phyloP scores from a whole-genome alignment of 306 rosid species.

The Cyclanthera cordifolia region DNA sequence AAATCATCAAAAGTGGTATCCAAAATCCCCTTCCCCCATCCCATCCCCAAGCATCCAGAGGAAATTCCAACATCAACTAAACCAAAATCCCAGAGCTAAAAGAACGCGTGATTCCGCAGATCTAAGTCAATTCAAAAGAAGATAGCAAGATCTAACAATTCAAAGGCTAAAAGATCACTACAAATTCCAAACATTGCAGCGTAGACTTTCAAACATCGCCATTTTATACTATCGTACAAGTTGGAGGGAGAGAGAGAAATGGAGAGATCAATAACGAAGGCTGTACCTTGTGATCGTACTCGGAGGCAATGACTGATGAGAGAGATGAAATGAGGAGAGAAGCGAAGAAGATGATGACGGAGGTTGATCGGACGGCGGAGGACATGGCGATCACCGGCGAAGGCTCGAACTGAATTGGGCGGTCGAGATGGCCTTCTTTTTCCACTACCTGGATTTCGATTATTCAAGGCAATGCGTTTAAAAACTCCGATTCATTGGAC shows the following conservation, averaged over 20 bases:
- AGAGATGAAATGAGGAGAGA: slow-evolving; percentile 29
- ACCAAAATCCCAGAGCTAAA: not conserved
- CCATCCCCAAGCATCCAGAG: not conserved
- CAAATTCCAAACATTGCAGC: not conserved
- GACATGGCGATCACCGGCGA: slow-evolving; percentile 49
- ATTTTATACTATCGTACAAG: not conserved
- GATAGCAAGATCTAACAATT: not conserved
- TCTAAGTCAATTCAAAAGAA: slow-evolving; percentile 3
- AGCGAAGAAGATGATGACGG: slow-evolving; percentile 15
- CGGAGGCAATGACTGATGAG: slow-evolving; percentile 47
- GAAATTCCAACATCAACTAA: not conserved
- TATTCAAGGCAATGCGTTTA: slow-evolving; percentile 3
- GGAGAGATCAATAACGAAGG: slow-evolving; percentile 1
- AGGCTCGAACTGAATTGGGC: slow-evolving; percentile 35
- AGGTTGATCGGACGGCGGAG: slow-evolving; percentile 21
- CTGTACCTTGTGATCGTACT: slow-evolving; percentile 84
- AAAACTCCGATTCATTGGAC: not conserved
- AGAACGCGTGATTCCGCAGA: not conserved
- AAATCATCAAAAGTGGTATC: not conserved
- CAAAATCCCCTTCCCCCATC: not conserved
- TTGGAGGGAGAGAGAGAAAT: not conserved
- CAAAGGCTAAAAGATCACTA: not conserved
- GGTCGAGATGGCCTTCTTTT: slow-evolving; percentile 17
- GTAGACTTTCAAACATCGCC: not conserved
- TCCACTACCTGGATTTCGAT: not conserved